Conservation (phyloP, 805 yeast genomes). For the Candida maltosa region DNA sequence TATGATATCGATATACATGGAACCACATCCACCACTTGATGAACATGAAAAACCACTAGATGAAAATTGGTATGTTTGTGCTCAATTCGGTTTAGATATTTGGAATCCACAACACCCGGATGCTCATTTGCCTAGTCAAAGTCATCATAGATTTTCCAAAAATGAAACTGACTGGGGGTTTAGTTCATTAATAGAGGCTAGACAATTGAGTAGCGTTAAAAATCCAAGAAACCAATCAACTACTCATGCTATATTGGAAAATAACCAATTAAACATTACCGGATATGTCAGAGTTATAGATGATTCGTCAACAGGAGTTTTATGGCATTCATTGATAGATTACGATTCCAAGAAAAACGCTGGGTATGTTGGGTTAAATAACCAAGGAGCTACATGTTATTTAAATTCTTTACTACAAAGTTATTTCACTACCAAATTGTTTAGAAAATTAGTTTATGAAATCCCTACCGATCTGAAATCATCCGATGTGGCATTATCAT, state of each 20-base stretch:
- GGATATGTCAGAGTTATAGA: slow-evolving; percentile 73
- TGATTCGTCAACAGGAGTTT: slow-evolving; percentile 86
- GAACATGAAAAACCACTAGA: slow-evolving; percentile 25
- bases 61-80: slow-evolving; percentile 82
- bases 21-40: slow-evolving; percentile 54
- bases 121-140: slow-evolving; percentile 55
- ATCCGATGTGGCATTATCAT: slow-evolving; percentile 64
- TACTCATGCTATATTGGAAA: slow-evolving; percentile 40
- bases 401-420: slow-evolving; percentile 90
- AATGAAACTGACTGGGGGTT: slow-evolving; percentile 96
- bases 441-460: slow-evolving; percentile 81
- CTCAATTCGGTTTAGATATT: slow-evolving; percentile 79
- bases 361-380: slow-evolving; percentile 88
- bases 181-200: slow-evolving; percentile 64
- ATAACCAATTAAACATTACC: slow-evolving; percentile 64
- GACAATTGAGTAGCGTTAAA: slow-evolving; percentile 22
- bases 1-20: slow-evolving; percentile 69
- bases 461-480: slow-evolving; percentile 73
- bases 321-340: slow-evolving; percentile 85
- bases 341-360: slow-evolving; percentile 85
- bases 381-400: slow-evolving; percentile 98
- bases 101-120: slow-evolving; percentile 77
- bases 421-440: slow-evolving; percentile 77
- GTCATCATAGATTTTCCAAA: slow-evolving; percentile 75
- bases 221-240: slow-evolving; percentile 15